Base-by-base conservation (phyloP, 225 moss, liverwort and hornwort genomes). In the Sphagnum contortum region DNA sequence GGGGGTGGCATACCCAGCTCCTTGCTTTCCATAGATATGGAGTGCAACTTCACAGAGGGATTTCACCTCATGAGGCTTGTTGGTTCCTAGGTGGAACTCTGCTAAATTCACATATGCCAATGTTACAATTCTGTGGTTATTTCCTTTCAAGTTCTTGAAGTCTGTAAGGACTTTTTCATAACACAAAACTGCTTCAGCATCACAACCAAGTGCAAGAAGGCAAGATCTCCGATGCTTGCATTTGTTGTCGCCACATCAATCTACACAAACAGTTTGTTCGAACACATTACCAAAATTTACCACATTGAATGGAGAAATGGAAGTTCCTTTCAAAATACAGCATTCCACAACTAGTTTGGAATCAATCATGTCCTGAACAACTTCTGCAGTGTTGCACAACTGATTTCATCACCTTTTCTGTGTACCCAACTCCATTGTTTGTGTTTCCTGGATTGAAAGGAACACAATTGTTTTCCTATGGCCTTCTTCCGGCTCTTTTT, bases 181-280 rank as follows among this genome's bases (percentile, higher is more conserved):
- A 4, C 88, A 90, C 0, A 85, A 74, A 10, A 87, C 72, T 0
- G 96, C 96, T 70, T 98, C 92, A 0, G 80, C 50, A 69, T 98
- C 88, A 5, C 92, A 87, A 12, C 92, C 96, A 48, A 98, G 62
- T 3, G 96, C 90, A 8, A 88, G 68, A 2, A 92, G 85, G 48
- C 81, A 81, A 29, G 29, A 60, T 92, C 92, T 4, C 96, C 96
- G 47, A 98, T 98, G 62, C 72, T 82, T 12, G 78, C 76, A 70
- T 98, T 92, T 45, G 87, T 92, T 0, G 90, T 81, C 11, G 96
- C 96, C 66, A 92, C 96, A 59, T 96, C 95, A 48, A 83, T 74
- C 77, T 96, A 29, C 29, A 29, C 29, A 29, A 79, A 3, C 76
- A 48, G 44, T 79, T 5, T 52, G 1, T 5, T 9, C 9, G 7